These are phyloP conservation scores for Amylocystis lapponica DNA, from an alignment of 768 basidiomycete species.

Conservation along the genomic window DNA sequence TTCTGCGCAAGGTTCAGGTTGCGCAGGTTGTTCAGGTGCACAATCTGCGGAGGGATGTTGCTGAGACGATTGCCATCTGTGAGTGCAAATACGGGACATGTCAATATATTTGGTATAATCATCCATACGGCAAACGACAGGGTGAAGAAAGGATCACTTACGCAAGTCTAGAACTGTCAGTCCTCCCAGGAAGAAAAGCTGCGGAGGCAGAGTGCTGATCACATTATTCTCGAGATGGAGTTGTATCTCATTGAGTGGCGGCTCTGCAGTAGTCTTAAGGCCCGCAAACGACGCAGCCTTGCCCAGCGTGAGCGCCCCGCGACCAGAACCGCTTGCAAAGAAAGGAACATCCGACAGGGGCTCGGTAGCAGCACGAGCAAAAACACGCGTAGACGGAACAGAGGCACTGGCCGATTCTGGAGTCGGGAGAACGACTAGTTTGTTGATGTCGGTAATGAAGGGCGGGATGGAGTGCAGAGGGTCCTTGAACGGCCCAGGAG, in stretches of 20 bases:
- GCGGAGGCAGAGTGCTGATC: slow-evolving; percentile 48
- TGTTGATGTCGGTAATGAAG: slow-evolving; percentile 38
- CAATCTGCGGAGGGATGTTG: slow-evolving; percentile 59
- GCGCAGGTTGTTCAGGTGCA: slow-evolving; percentile 42
- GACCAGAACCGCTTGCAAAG: slow-evolving; percentile 10
- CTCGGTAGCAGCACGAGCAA: slow-evolving; percentile 16
- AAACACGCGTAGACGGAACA: slow-evolving; percentile 10
- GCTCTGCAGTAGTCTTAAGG: slow-evolving; percentile 22
- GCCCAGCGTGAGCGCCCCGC: slow-evolving; percentile 8
- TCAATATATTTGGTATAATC: not conserved
- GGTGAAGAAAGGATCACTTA: slow-evolving; percentile 30
- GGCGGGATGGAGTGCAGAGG: slow-evolving; percentile 44
- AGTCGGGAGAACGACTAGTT: slow-evolving; percentile 38
- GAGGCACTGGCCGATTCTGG: slow-evolving; percentile 23
- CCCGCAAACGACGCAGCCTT: slow-evolving; percentile 12
- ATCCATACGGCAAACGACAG: not conserved
- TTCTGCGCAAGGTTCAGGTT: slow-evolving; percentile 63
- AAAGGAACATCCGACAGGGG: slow-evolving; percentile 9
- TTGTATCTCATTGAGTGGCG: slow-evolving; percentile 36
- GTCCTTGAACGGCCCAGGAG: not conserved
- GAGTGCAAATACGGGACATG: not conserved
- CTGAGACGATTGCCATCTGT: slow-evolving; percentile 53
- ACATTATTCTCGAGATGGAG: slow-evolving; percentile 52
- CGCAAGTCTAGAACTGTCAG: slow-evolving; percentile 60
- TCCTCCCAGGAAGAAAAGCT: slow-evolving; percentile 51